These are phyloP conservation scores for Yamadazyma sp. DNA, from an alignment of 1,139 yeast species.

Conservation along the genomic window DNA sequence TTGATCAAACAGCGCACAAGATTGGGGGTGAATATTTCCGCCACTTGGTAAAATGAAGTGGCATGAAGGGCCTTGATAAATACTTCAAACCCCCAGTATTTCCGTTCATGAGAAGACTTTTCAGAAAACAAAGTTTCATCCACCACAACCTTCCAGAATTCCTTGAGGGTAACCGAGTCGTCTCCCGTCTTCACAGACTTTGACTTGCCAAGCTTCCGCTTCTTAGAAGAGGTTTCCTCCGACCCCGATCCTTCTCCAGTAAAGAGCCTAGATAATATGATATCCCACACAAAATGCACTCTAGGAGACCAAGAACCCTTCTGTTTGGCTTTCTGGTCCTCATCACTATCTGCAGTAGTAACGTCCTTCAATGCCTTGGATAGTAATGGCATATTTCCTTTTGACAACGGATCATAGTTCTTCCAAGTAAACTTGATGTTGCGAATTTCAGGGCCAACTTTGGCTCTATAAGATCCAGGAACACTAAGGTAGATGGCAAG, in stretches of 20 bases:
- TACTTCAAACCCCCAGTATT: constrained; percentile 82
- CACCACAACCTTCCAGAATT: constrained; percentile 78
- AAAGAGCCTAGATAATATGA: constrained; percentile 42
- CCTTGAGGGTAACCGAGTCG: constrained; percentile 46
- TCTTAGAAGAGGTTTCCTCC: constrained; percentile 19
- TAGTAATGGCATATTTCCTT: constrained; percentile 60
- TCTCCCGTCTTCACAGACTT: constrained; percentile 28
- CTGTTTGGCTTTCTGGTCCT: constrained; percentile 35
- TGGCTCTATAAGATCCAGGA: constrained; percentile 30
- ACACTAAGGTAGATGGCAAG: constrained; percentile 65
- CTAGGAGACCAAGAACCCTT: constrained; percentile 77
- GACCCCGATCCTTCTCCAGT: constrained; percentile 5
- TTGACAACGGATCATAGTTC: constrained; percentile 66
- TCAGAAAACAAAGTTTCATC: constrained; percentile 80
- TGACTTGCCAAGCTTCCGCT: constrained; percentile 30
- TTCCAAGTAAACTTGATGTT: constrained; percentile 58
- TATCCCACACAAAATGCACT: constrained; percentile 81
- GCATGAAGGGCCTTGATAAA: constrained; percentile 48
- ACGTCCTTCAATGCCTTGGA: constrained; percentile 68
- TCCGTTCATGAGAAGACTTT: constrained; percentile 81
- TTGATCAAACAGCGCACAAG: constrained; percentile 73
- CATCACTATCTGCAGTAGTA: constrained; percentile 36
- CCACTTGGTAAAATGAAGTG: constrained; percentile 29
- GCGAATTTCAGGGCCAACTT: constrained; percentile 23
- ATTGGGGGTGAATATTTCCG: constrained; percentile 56